These are phyloP conservation scores for Jackrogersella minutella DNA, from an alignment of 495 filamentous ascomycete genomes.

Conservation along the genomic window DNA sequence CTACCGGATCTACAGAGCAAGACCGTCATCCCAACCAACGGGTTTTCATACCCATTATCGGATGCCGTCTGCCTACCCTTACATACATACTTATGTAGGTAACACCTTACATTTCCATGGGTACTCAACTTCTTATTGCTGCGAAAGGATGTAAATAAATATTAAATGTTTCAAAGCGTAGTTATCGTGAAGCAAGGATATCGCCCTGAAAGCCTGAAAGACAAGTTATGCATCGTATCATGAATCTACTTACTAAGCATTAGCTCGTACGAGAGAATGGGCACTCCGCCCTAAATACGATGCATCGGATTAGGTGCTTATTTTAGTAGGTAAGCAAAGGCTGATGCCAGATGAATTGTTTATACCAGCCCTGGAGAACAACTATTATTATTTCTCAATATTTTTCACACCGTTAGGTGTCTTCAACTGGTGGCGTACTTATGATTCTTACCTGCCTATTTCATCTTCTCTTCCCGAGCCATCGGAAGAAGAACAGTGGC, in stretches of 20 bases:
- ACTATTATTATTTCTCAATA: background rate
- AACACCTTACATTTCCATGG: too few species aligned
- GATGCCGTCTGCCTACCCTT: background rate
- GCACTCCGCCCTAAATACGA: background rate
- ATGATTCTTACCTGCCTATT: constrained; percentile 4
- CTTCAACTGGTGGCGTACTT: background rate
- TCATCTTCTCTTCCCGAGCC: constrained; percentile 1
- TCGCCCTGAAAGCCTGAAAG: background rate
- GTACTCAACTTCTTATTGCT: too few species aligned
- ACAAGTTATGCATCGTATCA: background rate
- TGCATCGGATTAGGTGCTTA: constrained; percentile 18
- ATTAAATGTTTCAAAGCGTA: background rate
- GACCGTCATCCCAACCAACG: background rate
- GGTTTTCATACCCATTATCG: background rate
- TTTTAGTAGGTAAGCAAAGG: constrained; percentile 25
- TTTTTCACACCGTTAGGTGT: background rate
- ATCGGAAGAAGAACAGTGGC: background rate
- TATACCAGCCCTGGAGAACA: too few species aligned
- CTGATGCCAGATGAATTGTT: constrained; percentile 10
- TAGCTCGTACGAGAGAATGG: background rate
- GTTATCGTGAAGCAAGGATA: background rate
- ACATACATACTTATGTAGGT: background rate
- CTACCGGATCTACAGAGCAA: constrained; percentile 17
- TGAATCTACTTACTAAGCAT: constrained; percentile 1
- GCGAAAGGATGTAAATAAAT: background rate